Evolutionary conservation across 75 land plant species (phyloP), one percentile per base, ranked within the genome.

Genomic region (Selaginella moellendorffii): DNA sequence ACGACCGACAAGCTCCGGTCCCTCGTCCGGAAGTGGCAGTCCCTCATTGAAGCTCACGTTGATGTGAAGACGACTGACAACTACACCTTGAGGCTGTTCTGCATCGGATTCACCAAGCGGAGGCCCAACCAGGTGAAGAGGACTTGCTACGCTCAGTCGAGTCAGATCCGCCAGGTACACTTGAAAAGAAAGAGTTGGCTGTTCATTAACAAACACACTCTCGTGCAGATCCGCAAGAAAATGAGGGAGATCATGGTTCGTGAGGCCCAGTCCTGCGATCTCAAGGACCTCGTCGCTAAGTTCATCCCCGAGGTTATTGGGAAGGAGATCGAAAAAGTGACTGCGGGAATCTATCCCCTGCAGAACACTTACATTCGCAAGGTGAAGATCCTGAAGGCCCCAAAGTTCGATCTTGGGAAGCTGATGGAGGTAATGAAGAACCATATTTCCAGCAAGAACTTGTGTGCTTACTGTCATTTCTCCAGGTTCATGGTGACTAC

Each of bases 321-420:
- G 0, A 85, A 81, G 61, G 97, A 91, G 69, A 91, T 91, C 67
- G 89, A 91, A 77, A 91, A 91, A 71, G 96, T 93, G 2, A 88
- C 97, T 0, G 66, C 78, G 0, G 80, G 90, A 69, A 88, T 91
- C 65, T 91, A 75, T 31, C 96, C 97, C 5, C 70, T 91, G 14
- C 91, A 87, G 30, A 84, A 78, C 62, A 79, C 75, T 1, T 87
- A 53, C 68, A 78, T 87, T 31, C 64, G 88, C n/a, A 87, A 87
- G 58, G 91, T 87, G 14, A 86, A 86, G 74, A 86, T 86, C 30
- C 30, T 86, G 74, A 86, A 84, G 66, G 87, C 90, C 27, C 90
- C 90, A 21, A 86, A 86, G 64, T 86, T 86, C 68, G 90, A 86
- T 65, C 85, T 86, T 53, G 83, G 84, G 29, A 86, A 81, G 73